phyloP scores from a whole-genome alignment of 805 yeast species.

The Candida pseudoglaebosa region DNA sequence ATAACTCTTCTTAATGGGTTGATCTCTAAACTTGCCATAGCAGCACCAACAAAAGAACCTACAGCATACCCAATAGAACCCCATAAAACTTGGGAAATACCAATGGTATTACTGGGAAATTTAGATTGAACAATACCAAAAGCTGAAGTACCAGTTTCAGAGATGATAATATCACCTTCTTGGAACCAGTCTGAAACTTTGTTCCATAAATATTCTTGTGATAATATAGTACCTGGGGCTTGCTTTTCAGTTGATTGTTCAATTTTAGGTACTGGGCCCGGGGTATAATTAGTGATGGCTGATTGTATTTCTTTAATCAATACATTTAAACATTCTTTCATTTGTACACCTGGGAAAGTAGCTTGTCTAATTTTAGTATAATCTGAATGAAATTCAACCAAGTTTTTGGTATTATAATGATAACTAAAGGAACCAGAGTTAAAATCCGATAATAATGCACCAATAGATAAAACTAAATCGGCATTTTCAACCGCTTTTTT shows the following conservation, averaged over 20 bases:
- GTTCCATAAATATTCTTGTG: slow-evolving; percentile 71
- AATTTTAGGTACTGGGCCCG: slow-evolving; percentile 53
- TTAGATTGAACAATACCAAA: slow-evolving; percentile 67
- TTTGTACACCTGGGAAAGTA: slow-evolving; percentile 67
- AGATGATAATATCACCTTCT: slow-evolving; percentile 63
- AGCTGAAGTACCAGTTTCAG: slow-evolving; percentile 78
- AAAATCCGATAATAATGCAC: slow-evolving; percentile 83
- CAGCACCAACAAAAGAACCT: slow-evolving; percentile 67
- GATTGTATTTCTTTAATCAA: slow-evolving; percentile 29
- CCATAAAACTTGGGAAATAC: slow-evolving; percentile 74
- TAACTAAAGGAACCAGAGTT: slow-evolving; percentile 86
- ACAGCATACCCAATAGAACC: slow-evolving; percentile 73
- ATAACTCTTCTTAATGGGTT: slow-evolving; percentile 61
- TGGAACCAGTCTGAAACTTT: slow-evolving; percentile 58
- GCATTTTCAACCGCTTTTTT: slow-evolving; percentile 36
- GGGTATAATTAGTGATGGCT: slow-evolving; percentile 40
- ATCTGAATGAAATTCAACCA: slow-evolving; percentile 77
- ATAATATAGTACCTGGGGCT: slow-evolving; percentile 29
- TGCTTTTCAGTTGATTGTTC: slow-evolving; percentile 41
- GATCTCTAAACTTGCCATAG: slow-evolving; percentile 63
- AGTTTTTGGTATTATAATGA: slow-evolving; percentile 68
- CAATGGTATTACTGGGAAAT: slow-evolving; percentile 59
- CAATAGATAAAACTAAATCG: slow-evolving; percentile 75
- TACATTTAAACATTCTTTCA: slow-evolving; percentile 44
- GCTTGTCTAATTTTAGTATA: slow-evolving; percentile 68